Evolutionary conservation across 495 filamentous ascomycete species (phyloP), one percentile per base, ranked within the genome.

Genomic region (Lophiotrema nucula): DNA sequence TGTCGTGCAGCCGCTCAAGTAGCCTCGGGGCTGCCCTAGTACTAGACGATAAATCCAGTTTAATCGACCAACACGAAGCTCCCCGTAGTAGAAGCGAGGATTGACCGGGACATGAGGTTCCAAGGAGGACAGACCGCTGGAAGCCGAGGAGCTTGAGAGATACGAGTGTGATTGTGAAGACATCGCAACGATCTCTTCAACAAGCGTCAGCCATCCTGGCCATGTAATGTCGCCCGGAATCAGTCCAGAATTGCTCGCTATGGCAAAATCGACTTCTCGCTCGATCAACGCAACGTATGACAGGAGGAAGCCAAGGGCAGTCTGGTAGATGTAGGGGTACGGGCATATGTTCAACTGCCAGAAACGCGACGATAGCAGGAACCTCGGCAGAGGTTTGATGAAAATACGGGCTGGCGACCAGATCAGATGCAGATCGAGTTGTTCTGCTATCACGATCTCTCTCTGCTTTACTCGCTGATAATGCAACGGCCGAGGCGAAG

Each of bases 301-400:
- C 0, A 61, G 53, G 2, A 82, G 53, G 31, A 76, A 73, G 3
- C 79, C 79, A 1, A 71, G 56, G 0, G 77, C 76, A 1, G 48
- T 53, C 1, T 23, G 53, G 47, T 69, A 61, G 0, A 73, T 43
- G 1, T 64, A 44, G 15, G 15, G 21, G 24, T 46, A 3, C 2
- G 35, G 26, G 39, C 67, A 66, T 1, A 81, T 58, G 31, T 71
- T 48, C 0, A 42, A 2, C n/a, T 52, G 3, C 77, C 81, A 84
- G 58, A 84, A 82, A 1, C 52, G 62, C 11, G 65, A 42, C 0
- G 66, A 69, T n/a, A 78, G 71, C 1, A 85, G 73, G 58, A 73
- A 84, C 4, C 47, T 15, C 0, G 82, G 83, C 0, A 86, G 53
- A 1, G 83, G 82, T 47, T 84, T 86, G 48, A 85, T 66, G 65